Evolutionary conservation across 163 green algal genomes (phyloP), one percentile per base, ranked within the genome.

Genomic region (Scenedesmus sp.): DNA sequence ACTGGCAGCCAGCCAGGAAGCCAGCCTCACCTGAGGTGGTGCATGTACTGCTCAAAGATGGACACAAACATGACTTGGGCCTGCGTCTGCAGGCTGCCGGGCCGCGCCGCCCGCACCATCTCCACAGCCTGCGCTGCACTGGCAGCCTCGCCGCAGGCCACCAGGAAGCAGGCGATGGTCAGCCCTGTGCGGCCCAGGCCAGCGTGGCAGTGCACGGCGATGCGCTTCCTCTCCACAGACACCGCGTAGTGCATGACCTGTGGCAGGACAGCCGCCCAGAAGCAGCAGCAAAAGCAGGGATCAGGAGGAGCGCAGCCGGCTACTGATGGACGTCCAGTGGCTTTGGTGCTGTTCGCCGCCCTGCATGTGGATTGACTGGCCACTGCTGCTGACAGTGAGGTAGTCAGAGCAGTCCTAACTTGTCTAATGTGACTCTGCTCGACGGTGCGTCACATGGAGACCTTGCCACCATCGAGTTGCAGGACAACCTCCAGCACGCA

Each of bases 131-230:
- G 74, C 0, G 26, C 26, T 8, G 94, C 91, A 8, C 20, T 89
- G 66, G 76, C 54, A 56, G 88, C 86, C 56, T 94, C 46, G 55
- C 87, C 91, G 59, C 87, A 91, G 88, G 92, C 96, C 57, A 97
- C 92, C 23, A 97, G 87, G 92, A 93, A 96, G 92, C 96, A 97
- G n/a, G 95, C 95, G 64, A 96, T 96, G 70, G 94, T 92, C 7
- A 96, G 94, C 34, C 95, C 96, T 55, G 96, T 98, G 70, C 96
- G 95, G 2, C 96, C 96, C 66, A 98, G 92, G 10, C 96, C 96
- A 5, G 96, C 96, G 86, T 98, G 96, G 89, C 96, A 97, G 87
- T 98, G 96, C 82, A 98, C 95, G 26, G 94, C 95, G 1, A 97
- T 88, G 85, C 96, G 96, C 59, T 90, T 92, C n/a, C 84, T 54